Evolutionary conservation across 2,329 filamentous ascomycete species (phyloP).

Genomic region (Huntiella abstrusa): DNA sequence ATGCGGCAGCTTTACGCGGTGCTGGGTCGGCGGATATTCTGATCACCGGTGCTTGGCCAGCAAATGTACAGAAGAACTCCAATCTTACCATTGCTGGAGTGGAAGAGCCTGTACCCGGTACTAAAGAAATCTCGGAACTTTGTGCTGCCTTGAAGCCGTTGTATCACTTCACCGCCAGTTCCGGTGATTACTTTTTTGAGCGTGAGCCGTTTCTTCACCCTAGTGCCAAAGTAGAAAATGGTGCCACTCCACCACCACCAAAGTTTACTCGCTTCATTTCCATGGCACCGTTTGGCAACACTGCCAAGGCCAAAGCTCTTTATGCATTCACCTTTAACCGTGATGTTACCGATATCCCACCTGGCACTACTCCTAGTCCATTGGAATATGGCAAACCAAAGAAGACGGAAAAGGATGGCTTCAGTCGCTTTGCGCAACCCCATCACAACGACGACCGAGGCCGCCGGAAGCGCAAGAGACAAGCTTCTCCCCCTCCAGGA

Average conservation of each 20-base stretch:
- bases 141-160: conserved; percentile 67
- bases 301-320: conserved; percentile 58
- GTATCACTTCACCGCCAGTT: conserved; percentile 67
- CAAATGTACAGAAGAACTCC: conserved; percentile 50
- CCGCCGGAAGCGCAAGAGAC: conserved; percentile 27
- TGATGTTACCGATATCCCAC: conserved; percentile 32
- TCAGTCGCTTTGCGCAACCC: conserved; percentile 14
- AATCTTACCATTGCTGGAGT: conserved; percentile 29
- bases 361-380: conserved; percentile 59
- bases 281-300: conserved; percentile 59
- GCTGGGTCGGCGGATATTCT: conserved; percentile 71
- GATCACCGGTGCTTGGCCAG: conserved; percentile 73
- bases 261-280: conserved; percentile 75
- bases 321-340: conserved; percentile 51
- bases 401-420: conserved; percentile 1
- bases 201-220: conserved; percentile 78
- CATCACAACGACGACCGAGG: conserved; percentile 26
- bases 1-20: conserved; percentile 56
- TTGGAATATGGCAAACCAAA: conserved; percentile 25
- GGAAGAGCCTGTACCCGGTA: conserved; percentile 18
- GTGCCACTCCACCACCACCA: conserved; percentile 13
- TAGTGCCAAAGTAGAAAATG: too few relatives aligned
- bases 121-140: conserved; percentile 58
- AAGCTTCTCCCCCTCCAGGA: conserved; percentile 38
- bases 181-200: conserved; percentile 55